These are phyloP conservation scores for Sisymbrium altissimum DNA, from an alignment of 345 rosid genomes.

Conservation along the genomic window DNA sequence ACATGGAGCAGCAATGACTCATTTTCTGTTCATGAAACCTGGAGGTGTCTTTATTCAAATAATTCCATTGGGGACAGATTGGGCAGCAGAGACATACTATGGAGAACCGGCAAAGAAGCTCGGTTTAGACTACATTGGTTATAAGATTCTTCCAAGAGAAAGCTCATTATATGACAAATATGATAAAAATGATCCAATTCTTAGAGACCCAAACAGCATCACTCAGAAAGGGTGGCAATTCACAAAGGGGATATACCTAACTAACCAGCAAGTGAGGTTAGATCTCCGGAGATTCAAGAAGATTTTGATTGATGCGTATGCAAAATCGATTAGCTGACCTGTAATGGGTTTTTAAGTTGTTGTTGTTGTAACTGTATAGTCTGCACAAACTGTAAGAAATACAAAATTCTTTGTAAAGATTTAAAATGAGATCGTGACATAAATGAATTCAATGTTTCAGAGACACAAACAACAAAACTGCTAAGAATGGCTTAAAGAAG, in stretches of 20 bases:
- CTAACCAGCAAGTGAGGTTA: conserved; percentile 53
- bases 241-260: conserved; percentile 71
- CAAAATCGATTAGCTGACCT: conserved; percentile 32
- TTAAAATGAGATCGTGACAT: conserved; percentile 13
- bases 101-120: conserved; percentile 77
- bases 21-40: conserved; percentile 74
- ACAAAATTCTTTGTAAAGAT: conserved; percentile 23
- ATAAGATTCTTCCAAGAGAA: conserved; percentile 56
- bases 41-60: conserved; percentile 65
- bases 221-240: conserved; percentile 66
- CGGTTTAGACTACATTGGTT: conserved; percentile 62
- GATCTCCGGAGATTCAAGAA: conserved; percentile 56
- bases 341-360: background rate
- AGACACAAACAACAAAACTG: conserved; percentile 11
- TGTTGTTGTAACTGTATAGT: conserved; percentile 12
- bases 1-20: conserved; percentile 94
- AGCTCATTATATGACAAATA: conserved; percentile 68
- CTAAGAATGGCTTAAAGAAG: conserved; percentile 18
- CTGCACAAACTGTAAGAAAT: conserved; percentile 11
- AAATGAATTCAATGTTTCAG: conserved; percentile 20
- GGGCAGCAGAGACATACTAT: conserved; percentile 83
- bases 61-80: conserved; percentile 75
- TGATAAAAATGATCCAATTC: conserved; percentile 54
- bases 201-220: conserved; percentile 58
- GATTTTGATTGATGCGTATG: conserved; percentile 48